These are phyloP conservation scores for Talaromyces thailandensis DNA, from an alignment of 495 filamentous ascomycete species.

Conservation along the genomic window DNA sequence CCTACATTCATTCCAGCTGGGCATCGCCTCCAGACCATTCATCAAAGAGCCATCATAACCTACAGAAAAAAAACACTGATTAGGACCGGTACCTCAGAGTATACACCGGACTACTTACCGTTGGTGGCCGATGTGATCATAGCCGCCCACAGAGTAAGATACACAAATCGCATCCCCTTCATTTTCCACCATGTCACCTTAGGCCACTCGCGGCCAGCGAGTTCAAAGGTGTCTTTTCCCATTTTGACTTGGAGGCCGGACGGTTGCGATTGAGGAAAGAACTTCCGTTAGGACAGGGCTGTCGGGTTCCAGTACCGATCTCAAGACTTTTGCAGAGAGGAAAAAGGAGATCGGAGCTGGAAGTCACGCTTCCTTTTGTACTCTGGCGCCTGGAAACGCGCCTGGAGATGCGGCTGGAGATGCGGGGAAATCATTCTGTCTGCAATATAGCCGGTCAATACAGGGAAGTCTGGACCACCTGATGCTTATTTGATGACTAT, in stretches of 20 bases:
- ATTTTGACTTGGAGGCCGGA: constrained; percentile 11
- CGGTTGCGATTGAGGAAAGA: neutral
- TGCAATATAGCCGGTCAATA: neutral
- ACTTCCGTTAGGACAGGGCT: neutral
- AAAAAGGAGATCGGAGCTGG: neutral
- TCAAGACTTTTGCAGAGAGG: neutral
- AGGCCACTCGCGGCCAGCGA: constrained; percentile 30
- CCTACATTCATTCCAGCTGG: constrained; percentile 25
- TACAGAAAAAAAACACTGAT: neutral
- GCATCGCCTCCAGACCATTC: constrained; percentile 31
- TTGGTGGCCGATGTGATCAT: constrained; percentile 2
- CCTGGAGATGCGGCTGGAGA: neutral
- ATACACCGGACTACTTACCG: neutral
- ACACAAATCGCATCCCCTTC: constrained; percentile 28
- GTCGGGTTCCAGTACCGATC: neutral
- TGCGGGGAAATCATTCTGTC: neutral
- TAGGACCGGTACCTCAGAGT: neutral
- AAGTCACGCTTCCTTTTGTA: neutral
- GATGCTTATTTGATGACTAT: neutral
- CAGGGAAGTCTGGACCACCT: neutral
- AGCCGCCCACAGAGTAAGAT: constrained; percentile 9
- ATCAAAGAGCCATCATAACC: constrained; percentile 56
- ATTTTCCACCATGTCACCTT: constrained; percentile 30
- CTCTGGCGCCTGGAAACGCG: neutral
- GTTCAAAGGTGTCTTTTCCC: constrained; percentile 32